phyloP scores from a whole-genome alignment of 495 filamentous ascomycete genomes.

The Aspergillus ellipticus region DNA sequence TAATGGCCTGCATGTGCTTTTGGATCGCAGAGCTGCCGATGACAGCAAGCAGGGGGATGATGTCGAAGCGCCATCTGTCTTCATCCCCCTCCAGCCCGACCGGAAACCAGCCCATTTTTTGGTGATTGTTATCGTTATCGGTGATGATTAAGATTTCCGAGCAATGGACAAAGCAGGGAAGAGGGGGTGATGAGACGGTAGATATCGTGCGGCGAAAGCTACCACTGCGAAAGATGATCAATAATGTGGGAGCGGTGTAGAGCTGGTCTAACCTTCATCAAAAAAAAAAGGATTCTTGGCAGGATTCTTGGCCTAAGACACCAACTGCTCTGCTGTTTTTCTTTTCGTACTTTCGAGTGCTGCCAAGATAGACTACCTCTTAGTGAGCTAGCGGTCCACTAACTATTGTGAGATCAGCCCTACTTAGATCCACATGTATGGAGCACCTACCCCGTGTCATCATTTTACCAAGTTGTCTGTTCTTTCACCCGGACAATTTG shows the following conservation, averaged over 20 bases:
- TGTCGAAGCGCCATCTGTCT: constrained; percentile 36
- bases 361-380: not conserved
- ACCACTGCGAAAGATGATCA: not conserved
- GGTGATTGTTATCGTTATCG: not conserved
- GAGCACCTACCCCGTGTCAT: not conserved
- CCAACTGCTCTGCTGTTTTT: not conserved
- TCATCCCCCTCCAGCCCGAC: not conserved
- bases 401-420: not conserved
- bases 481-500: not conserved
- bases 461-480: not conserved
- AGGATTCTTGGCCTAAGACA: not conserved
- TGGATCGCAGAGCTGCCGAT: constrained; percentile 56
- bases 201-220: not conserved
- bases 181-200: not conserved
- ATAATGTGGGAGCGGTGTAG: not conserved
- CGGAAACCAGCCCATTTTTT: constrained; percentile 7
- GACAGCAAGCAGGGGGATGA: constrained; percentile 58
- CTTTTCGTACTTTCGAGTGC: not conserved
- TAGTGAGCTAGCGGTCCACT: not conserved
- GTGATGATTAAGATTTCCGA: not conserved
- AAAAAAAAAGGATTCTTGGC: not conserved
- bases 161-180: not conserved
- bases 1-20: constrained; percentile 52
- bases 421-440: not conserved
- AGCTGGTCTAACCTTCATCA: not conserved